Evolutionary conservation across 306 rosid species (phyloP).

Genomic region (Rosa chinensis): DNA sequence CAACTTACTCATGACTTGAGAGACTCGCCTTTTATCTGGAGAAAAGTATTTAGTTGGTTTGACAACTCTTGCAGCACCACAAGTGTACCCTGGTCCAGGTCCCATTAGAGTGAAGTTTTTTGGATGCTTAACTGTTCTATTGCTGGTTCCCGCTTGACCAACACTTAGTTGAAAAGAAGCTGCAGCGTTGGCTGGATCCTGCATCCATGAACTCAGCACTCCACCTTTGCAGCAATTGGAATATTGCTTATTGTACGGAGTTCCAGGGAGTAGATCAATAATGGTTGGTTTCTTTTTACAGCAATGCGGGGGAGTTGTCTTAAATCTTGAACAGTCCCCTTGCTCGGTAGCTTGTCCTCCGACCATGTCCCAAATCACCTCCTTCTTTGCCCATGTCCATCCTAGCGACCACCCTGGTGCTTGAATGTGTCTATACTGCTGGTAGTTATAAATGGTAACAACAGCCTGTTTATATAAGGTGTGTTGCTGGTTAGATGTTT

Average conservation of each 20-base stretch:
- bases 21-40: conserved; percentile 72
- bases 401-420: conserved; percentile 81
- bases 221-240: conserved; percentile 95
- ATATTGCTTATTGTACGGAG: conserved; percentile 75
- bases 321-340: conserved; percentile 85
- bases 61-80: conserved; percentile 60
- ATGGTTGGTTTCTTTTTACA: conserved; percentile 67
- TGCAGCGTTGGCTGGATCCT: conserved; percentile 61
- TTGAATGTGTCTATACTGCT: conserved; percentile 71
- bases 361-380: conserved; percentile 74
- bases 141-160: conserved; percentile 69
- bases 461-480: conserved; percentile 50
- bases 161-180: conserved; percentile 81
- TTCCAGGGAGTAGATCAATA: conserved; percentile 80
- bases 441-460: conserved; percentile 79
- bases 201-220: conserved; percentile 73
- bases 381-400: conserved; percentile 92
- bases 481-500: conserved; percentile 19
- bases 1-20: conserved; percentile 84
- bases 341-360: conserved; percentile 85
- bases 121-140: conserved; percentile 61
- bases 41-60: conserved; percentile 48
- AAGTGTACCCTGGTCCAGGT: conserved; percentile 93
- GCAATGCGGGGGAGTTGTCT: conserved; percentile 59
- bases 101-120: conserved; percentile 67